Evolutionary conservation across 305 asterid genomes (phyloP).

Genomic region (Fraxinus angustifolia): DNA sequence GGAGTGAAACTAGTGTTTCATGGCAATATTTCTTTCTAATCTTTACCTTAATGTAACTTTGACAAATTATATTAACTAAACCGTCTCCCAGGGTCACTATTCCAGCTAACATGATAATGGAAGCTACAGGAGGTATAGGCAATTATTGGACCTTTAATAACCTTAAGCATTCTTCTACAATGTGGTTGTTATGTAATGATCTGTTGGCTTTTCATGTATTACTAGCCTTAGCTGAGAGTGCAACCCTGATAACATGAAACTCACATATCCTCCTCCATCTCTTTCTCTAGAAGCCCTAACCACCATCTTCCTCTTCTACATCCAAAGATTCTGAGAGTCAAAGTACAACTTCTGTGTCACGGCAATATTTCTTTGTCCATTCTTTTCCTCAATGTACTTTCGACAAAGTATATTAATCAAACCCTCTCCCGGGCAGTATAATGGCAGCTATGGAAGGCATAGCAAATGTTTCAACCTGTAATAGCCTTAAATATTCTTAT

Average conservation of each 20-base stretch:
- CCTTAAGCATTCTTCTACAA: not conserved
- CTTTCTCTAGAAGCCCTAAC: not conserved
- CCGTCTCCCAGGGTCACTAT: conserved; percentile 2
- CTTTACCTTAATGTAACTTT: not conserved
- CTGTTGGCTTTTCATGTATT: not conserved
- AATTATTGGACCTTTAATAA: not conserved
- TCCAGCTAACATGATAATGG: not conserved
- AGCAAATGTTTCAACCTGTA: not conserved
- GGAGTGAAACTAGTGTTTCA: not conserved
- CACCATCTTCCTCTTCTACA: not conserved
- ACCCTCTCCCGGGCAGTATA: not conserved
- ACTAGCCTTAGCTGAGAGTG: not conserved
- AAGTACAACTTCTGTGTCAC: not conserved
- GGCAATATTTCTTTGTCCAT: not conserved
- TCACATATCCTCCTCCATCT: not conserved
- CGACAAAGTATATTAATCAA: not conserved
- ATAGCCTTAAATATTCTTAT: not conserved
- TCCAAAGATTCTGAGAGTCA: not conserved
- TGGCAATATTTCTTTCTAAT: not conserved
- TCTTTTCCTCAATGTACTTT: not conserved
- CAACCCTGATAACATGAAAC: not conserved
- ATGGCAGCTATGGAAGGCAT: not conserved
- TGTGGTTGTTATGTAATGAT: not conserved
- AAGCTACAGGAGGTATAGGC: not conserved
- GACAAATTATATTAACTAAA: not conserved